A percentile compares a stretch with the other conserved stretches of the same genome.
These are phyloP conservation scores for Haematococcus lacustris DNA, from an alignment of 139 green algal genomes.

Conservation along the genomic window DNA sequence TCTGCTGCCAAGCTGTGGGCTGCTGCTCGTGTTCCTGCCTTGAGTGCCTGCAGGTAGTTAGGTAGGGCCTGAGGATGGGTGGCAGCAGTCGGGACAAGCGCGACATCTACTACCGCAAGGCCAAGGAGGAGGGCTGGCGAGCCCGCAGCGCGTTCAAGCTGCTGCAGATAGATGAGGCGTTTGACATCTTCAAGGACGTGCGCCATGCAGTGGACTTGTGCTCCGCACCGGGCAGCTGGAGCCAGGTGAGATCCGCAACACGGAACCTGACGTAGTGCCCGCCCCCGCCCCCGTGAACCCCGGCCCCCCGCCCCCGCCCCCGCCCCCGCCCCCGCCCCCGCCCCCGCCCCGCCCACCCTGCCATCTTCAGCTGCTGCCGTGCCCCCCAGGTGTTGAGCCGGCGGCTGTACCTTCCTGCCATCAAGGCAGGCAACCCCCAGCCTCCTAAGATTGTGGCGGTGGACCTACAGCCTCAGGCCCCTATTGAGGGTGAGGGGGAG, in stretches of 20 bases:
- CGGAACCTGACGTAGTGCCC: too few species aligned
- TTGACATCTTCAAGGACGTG: constrained; percentile 82
- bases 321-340: too few species aligned
- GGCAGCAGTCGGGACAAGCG: constrained; percentile 79
- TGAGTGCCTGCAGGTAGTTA: too few species aligned
- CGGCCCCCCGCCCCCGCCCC: too few species aligned
- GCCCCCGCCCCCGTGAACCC: too few species aligned
- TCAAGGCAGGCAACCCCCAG: constrained; percentile 26
- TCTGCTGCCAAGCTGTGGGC: too few species aligned
- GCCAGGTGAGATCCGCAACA: constrained; percentile 54
- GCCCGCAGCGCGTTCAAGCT: constrained; percentile 94
- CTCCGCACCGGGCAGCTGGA: constrained; percentile 93
- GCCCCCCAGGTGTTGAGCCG: constrained; percentile 73
- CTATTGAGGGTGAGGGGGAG: too few species aligned
- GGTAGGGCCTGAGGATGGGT: too few species aligned
- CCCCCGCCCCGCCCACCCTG: too few species aligned
- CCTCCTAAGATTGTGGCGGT: constrained; percentile 91
- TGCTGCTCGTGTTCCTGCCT: too few species aligned
- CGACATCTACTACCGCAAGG: constrained; percentile 94
- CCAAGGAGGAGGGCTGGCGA: constrained; percentile 97
- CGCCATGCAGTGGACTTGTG: constrained; percentile 92
- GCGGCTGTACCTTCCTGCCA: constrained; percentile 81
- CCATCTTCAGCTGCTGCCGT: too few species aligned
- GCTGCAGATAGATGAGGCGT: constrained; percentile 95
- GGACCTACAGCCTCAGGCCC: constrained; percentile 97